Percentiles rank a stretch among this genome's conserved stretches.
phyloP scores from a whole-genome alignment of 2,329 filamentous ascomycete species.

The Fusarium pseudocircinatum region DNA sequence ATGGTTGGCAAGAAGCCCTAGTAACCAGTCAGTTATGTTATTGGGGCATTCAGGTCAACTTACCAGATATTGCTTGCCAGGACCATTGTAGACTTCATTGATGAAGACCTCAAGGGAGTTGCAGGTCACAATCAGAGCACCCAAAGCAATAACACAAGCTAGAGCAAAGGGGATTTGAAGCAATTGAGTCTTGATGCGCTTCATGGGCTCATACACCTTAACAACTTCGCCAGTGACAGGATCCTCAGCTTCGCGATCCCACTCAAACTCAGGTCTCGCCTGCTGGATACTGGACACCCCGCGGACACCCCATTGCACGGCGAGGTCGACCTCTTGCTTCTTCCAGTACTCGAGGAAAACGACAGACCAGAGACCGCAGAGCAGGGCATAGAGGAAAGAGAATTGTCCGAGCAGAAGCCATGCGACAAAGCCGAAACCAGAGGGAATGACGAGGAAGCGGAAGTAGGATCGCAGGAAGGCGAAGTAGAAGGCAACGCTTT shows the following conservation, averaged over 20 bases:
- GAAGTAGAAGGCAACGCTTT: slow-evolving; percentile 93
- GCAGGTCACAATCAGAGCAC: slow-evolving; percentile 83
- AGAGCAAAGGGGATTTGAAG: slow-evolving; percentile 88
- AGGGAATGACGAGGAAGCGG: slow-evolving; percentile 82
- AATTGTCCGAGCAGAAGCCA: slow-evolving; percentile 89
- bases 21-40: slow-evolving; percentile 19
- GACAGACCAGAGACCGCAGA: slow-evolving; percentile 86
- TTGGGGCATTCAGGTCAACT: slow-evolving; percentile 39
- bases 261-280: slow-evolving; percentile 79
- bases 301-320: slow-evolving; percentile 87
- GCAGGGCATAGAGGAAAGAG: slow-evolving; percentile 80
- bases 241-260: slow-evolving; percentile 81
- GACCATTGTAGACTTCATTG: slow-evolving; percentile 90
- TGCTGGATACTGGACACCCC: slow-evolving; percentile 85
- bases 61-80: slow-evolving; percentile 85
- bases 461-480: slow-evolving; percentile 94
- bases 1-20: slow-evolving; percentile 89
- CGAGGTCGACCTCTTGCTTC: slow-evolving; percentile 86
- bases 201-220: slow-evolving; percentile 78
- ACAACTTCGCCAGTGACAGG: slow-evolving; percentile 83
- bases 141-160: slow-evolving; percentile 75
- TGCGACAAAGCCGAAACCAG: slow-evolving; percentile 77
- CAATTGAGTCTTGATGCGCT: slow-evolving; percentile 79
- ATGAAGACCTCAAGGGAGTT: slow-evolving; percentile 97
- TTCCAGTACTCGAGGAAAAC: slow-evolving; percentile 97